Evolutionary conservation across 1,284 basidiomycete genomes (phyloP).

Genomic region (Porodaedalea pini): DNA sequence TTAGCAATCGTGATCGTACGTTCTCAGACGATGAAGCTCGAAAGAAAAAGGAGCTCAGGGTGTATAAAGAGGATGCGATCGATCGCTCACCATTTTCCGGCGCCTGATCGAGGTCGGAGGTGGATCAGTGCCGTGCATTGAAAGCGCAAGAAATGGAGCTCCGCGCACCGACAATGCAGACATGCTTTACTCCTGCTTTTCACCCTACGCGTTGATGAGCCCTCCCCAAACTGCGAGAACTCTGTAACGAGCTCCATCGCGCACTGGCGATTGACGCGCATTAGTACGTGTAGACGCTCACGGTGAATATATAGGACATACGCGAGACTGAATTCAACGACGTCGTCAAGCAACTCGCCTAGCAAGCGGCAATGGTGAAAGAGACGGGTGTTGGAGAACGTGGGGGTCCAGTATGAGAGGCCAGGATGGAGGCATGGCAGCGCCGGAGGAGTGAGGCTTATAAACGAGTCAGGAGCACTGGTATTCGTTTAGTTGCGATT

Average conservation of each 20-base stretch:
- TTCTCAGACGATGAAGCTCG: too few relatives aligned
- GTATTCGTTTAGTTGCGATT: constrained; percentile 1
- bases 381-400: neutral
- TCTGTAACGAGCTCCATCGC: neutral
- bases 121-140: constrained; percentile 3
- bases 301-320: neutral
- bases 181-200: constrained; percentile 19
- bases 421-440: constrained; percentile 1
- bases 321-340: neutral
- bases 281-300: neutral
- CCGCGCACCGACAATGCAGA: constrained; percentile 20
- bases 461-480: neutral
- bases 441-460: neutral
- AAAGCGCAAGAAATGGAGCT: neutral
- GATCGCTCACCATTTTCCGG: constrained; percentile 20
- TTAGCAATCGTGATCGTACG: neutral
- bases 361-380: neutral
- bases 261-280: neutral
- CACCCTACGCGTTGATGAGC: constrained; percentile 2
- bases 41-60: neutral
- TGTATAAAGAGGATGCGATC: neutral
- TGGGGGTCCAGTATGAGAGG: neutral
- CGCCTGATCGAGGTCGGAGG: constrained; percentile 15
- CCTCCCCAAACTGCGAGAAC: constrained; percentile 9
- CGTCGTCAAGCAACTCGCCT: neutral